Evolutionary conservation across 371 early-diverging fungal genomes (phyloP), one percentile per base, ranked within the genome.

Genomic region (Mucor saturninus): DNA sequence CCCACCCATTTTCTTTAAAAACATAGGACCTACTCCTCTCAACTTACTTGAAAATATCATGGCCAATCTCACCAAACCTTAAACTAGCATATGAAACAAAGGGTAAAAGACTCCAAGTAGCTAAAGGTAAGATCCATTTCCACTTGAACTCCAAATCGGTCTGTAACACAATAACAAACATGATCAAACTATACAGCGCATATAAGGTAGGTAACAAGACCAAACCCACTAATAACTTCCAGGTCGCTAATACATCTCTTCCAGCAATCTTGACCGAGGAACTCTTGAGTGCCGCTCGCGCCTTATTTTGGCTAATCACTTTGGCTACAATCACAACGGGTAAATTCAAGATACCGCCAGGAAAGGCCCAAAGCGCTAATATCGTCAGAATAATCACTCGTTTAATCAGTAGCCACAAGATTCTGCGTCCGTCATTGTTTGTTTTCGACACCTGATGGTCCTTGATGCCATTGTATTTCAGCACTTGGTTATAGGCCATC

Each of bases 371-470:
- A 29, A 88, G 63, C 54, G 83, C 85, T 74, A 93, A 77, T 29
- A 91, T 65, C 11, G 83, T 50, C 56, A 95, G 71, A 69, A 89
- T 77, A 10, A 84, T 42, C 0, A 90, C 64, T 30, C 96, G 86
- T 56, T 83, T 81, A 3, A 68, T 56, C 71, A 62, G 89, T 69
- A 35, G 71, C 74, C 32, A 92, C 57, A 45, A 91, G 89, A 54
- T 73, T 64, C 37, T 75, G 55, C 31, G 87, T 10, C 46, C 59
- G n/a, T 64, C 75, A 35, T 85, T 83, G 4, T 74, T 76, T 54
- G 90, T 91, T 30, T 86, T 89, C 38, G 89, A 85, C 26, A 97
- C 98, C 77, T 97, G 95, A 79, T 97, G 97, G 67, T 97, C 98
- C 13, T 88, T 85, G 52, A 98, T 82, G 14, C 98, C 96, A 64